Evolutionary conservation across 768 basidiomycete genomes (phyloP).

Genomic region (Xerocomus brunneocitrinus): DNA sequence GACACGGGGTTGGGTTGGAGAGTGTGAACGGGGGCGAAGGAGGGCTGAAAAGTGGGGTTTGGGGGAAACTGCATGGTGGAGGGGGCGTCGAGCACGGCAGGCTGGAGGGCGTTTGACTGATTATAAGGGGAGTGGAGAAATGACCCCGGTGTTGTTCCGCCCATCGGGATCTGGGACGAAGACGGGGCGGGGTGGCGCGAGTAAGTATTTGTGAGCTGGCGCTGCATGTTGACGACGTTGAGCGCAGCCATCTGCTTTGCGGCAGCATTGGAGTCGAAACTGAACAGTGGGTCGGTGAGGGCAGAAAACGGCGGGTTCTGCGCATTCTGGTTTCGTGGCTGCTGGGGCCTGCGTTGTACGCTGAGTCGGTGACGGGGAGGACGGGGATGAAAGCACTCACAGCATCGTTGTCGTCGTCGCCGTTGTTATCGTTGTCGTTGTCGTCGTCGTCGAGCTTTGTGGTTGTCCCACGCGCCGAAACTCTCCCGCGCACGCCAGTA

Average conservation of each 20-base stretch:
- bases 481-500: conserved; percentile 19
- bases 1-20: conserved; percentile 32
- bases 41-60: conserved; percentile 44
- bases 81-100: conserved; percentile 39
- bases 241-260: conserved; percentile 83
- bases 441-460: conserved; percentile 5
- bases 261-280: conserved; percentile 58
- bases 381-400: conserved; percentile 21
- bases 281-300: conserved; percentile 40
- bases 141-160: conserved; percentile 65
- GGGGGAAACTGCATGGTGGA: conserved; percentile 38
- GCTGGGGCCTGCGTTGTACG: conserved; percentile 39
- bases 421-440: conserved; percentile 13
- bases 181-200: conserved; percentile 41
- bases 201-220: conserved; percentile 53
- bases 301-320: conserved; percentile 22
- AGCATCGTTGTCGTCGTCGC: conserved; percentile 27
- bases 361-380: conserved; percentile 1
- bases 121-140: conserved; percentile 41
- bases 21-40: conserved; percentile 37
- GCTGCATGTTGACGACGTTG: conserved; percentile 47
- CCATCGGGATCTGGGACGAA: conserved; percentile 31
- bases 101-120: conserved; percentile 31
- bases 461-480: conserved; percentile 15
- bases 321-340: conserved; percentile 21